Conservation (phyloP, 129 eudicot genomes). For the Pseudognaphalium luteoalbum region DNA sequence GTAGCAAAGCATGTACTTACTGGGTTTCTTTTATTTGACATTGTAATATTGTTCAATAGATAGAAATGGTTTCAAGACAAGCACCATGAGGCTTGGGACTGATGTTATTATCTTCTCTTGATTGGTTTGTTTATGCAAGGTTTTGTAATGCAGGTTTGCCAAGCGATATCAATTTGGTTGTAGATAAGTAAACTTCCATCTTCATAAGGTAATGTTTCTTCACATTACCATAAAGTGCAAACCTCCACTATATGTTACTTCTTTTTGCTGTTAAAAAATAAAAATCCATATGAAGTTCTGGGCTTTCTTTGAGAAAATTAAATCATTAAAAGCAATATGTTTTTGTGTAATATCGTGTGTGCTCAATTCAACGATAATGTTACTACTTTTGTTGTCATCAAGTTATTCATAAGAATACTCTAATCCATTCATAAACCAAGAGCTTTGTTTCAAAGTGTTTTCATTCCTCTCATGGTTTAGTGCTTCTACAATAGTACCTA, state of each 20-base stretch:
- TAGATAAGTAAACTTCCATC: slow-evolving; percentile 62
- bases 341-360: too few relatives aligned
- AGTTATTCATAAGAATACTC: background rate
- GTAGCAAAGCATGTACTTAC: too few relatives aligned
- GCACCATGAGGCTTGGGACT: too few relatives aligned
- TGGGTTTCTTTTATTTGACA: too few relatives aligned
- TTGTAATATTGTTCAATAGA: too few relatives aligned
- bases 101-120: too few relatives aligned
- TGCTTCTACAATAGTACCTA: too few relatives aligned
- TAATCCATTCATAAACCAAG: too few relatives aligned
- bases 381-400: slow-evolving; percentile 4
- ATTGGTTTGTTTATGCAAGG: slow-evolving; percentile 47
- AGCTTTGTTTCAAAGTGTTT: too few relatives aligned
- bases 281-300: background rate
- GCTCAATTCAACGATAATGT: too few relatives aligned
- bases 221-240: background rate
- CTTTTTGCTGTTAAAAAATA: background rate
- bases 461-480: too few relatives aligned
- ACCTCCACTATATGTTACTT: slow-evolving; percentile 2
- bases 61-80: too few relatives aligned
- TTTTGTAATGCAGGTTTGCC: slow-evolving; percentile 71
- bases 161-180: slow-evolving; percentile 57
- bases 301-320: background rate
- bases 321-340: slow-evolving; percentile 17
- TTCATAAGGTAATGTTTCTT: slow-evolving; percentile 62